Evolutionary conservation across 2,329 filamentous ascomycete genomes (phyloP), one percentile per base, ranked within the genome.

Genomic region (Neoascochyta sp.): DNA sequence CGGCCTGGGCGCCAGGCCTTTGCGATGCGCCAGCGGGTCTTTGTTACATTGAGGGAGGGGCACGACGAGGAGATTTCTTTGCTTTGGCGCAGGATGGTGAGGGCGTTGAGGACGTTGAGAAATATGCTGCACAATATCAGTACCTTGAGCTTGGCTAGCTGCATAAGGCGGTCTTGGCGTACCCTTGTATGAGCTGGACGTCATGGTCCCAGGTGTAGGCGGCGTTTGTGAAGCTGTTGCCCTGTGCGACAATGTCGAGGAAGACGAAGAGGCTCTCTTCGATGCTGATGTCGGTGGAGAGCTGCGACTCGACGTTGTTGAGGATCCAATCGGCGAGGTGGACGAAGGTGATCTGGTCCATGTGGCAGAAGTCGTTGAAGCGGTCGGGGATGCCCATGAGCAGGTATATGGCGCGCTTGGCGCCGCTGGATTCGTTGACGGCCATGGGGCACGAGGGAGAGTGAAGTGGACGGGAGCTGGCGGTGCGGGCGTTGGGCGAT

Each of bases 181-280:
- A 61, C 59, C 48, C 52, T 36, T 61, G 57, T 10, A 48, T 60
- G 24, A 62, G 50, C 39, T 60, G 37, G 29, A 61, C 24, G 38
- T 60, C 57, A 29, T 63, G 57, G 29, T 56, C 42, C 59, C 59
- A 63, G 24, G 41, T 42, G 24, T 57, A 57, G 8, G 57, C 55
- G 3, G 56, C 46, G 12, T 35, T 32, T 29, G 41, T 51, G 44
- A 63, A 62, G 42, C 49, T 56, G 36, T 57, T 59, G 7, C 57
- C 59, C 35, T 60, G 57, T 5, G 57, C 59, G 16, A 58, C 57
- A 22, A 63, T 54, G 22, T 63, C 59, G 31, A 63, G 42, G 36
- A 63, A 63, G 5, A 63, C 50, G 25, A 63, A 58, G 7, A 63
- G 38, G 33, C 55, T 55, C 44, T 63, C 59, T 37, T 63, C 57